Base-by-base conservation (phyloP, 2,329 filamentous ascomycete species). In the Cladosporium sp. region DNA sequence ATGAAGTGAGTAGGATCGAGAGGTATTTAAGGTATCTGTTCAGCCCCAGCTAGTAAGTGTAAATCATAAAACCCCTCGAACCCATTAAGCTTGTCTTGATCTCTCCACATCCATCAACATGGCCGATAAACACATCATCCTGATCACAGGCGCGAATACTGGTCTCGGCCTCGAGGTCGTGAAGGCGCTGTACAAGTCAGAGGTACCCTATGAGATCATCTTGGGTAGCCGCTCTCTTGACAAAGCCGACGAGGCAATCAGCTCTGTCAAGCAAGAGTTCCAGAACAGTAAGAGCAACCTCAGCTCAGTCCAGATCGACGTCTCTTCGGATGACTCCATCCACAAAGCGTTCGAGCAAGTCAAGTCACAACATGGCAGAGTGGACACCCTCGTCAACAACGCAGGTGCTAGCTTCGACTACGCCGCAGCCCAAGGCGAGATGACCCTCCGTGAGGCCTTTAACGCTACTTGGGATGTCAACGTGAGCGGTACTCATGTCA, bases 81-180 rank as follows among this genome's bases (percentile, higher is more conserved):
- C n/a, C n/a, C 39, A 46, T n/a, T n/a, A 46, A 46, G n/a, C 10
- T 13, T 46, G 39, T 5, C 8, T 13, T 13, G 39, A 23, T 13
- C 21, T 2, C 8, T 21, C n/a, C 23, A 46, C 23, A 30, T 43
- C 13, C 23, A 23, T 13, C 54, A 57, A 23, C 32, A 73, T 75
- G 68, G 65, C 73, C 11, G 56, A 68, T 21, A 76, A 76, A 60
- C 66, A 68, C 21, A 77, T 85, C 66, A 73, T 88, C n/a, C 74
- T 89, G 51, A 82, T 89, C 67, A 89, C 87, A 1, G 87, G 87
- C 39, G 86, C 67, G 25, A 76, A 76, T 59, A 87, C 83, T 0
- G 87, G 87, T 18, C 81, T 90, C 23, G 88, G 88, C 2, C 83
- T 82, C 43, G 83, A 89, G 68, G 81, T 79, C 8, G 82, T 88